phyloP scores from a whole-genome alignment of 23 red algal species.

The Gracilaria caudata region DNA sequence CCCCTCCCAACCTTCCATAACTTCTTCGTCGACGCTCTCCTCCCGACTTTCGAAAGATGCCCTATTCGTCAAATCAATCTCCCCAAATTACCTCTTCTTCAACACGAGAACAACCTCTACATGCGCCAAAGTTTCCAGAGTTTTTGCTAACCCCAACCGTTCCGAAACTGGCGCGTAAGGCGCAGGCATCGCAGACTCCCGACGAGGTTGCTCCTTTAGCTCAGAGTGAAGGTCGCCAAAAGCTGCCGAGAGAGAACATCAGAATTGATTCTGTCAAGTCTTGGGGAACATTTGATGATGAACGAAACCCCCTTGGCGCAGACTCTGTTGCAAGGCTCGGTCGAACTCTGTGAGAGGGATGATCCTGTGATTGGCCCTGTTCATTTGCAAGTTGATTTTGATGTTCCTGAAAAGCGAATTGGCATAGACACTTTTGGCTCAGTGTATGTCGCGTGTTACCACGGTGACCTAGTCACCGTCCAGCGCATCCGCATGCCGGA shows the following conservation, averaged over 20 bases:
- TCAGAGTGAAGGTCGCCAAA: not conserved
- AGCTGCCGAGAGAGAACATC: not conserved
- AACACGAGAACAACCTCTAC: not conserved
- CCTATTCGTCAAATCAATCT: not conserved
- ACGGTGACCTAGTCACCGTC: conserved; percentile 70
- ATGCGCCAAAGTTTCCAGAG: not conserved
- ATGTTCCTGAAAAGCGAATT: conserved; percentile 30
- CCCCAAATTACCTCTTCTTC: not conserved
- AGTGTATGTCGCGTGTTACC: conserved; percentile 61
- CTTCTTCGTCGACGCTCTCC: not conserved
- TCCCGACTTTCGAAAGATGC: not conserved
- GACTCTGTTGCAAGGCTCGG: not conserved
- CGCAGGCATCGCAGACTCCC: too few species aligned
- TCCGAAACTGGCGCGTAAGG: not conserved
- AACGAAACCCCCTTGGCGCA: not conserved
- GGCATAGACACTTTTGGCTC: conserved; percentile 72
- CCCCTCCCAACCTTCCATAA: not conserved
- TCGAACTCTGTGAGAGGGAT: not conserved
- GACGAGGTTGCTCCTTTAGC: not conserved
- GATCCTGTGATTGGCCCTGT: conserved; percentile 23
- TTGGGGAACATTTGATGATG: not conserved
- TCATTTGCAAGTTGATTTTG: conserved; percentile 42
- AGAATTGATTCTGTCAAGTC: conserved; percentile 7
- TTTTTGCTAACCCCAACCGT: not conserved
- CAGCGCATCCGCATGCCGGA: conserved; percentile 57